phyloP scores from a whole-genome alignment of 1,284 basidiomycete genomes.

The Rhizoctonia solani region DNA sequence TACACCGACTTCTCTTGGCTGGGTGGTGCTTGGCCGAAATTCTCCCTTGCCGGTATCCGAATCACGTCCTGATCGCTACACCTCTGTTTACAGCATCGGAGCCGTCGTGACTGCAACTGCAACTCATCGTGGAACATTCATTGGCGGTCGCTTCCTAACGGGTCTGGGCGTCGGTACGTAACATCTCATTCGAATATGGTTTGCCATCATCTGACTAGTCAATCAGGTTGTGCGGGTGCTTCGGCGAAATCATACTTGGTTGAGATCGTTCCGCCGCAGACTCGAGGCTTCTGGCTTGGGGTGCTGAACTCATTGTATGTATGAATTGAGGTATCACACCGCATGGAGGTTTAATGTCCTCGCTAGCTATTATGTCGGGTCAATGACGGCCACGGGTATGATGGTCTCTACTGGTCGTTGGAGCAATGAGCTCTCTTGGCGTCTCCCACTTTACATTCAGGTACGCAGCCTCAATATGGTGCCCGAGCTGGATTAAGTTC shows the following conservation, averaged over 20 bases:
- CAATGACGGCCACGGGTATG: slow-evolving; percentile 56
- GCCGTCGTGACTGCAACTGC: slow-evolving; percentile 57
- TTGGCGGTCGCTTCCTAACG: slow-evolving; percentile 58
- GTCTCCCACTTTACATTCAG: slow-evolving; percentile 56
- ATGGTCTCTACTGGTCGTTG: slow-evolving; percentile 57
- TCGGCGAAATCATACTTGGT: slow-evolving; percentile 58
- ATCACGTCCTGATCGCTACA: background rate
- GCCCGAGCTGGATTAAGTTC: background rate
- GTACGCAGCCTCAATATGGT: slow-evolving; percentile 38
- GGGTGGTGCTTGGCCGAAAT: background rate
- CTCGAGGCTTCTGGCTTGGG: slow-evolving; percentile 57
- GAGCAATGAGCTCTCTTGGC: slow-evolving; percentile 52
- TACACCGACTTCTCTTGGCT: slow-evolving; percentile 9
- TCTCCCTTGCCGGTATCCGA: slow-evolving; percentile 3
- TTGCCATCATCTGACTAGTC: slow-evolving; percentile 38
- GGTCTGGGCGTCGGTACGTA: slow-evolving; percentile 43
- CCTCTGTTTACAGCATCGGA: slow-evolving; percentile 46
- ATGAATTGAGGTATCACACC: background rate
- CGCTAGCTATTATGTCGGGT: slow-evolving; percentile 57
- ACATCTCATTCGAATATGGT: slow-evolving; percentile 31
- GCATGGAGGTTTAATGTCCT: background rate
- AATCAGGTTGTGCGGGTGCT: slow-evolving; percentile 52
- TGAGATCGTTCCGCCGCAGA: slow-evolving; percentile 56
- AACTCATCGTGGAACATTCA: slow-evolving; percentile 50
- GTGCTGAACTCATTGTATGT: slow-evolving; percentile 55